Percentiles rank a stretch among this genome's conserved stretches.
phyloP scores from a whole-genome alignment of 345 rosid genomes.

The Lumnitzera littorea region DNA sequence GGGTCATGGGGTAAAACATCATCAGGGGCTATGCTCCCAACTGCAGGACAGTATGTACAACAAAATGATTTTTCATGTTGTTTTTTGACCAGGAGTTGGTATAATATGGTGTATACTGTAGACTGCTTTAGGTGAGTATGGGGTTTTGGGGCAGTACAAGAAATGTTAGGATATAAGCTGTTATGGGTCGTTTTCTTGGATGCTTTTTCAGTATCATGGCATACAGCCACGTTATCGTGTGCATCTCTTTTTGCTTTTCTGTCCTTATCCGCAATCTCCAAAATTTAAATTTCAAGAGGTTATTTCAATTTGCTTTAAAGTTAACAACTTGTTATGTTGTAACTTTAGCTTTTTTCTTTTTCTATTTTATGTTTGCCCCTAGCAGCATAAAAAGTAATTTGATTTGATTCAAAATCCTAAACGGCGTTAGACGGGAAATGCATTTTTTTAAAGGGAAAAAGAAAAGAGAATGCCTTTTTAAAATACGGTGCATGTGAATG shows the following conservation, averaged over 20 bases:
- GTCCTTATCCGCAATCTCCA: too few species aligned
- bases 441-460: too few species aligned
- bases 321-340: too few species aligned
- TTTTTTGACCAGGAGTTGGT: conserved; percentile 12
- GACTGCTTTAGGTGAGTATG: conserved; percentile 3
- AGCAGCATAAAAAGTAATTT: too few species aligned
- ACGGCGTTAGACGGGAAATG: too few species aligned
- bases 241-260: too few species aligned
- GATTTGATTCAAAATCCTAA: too few species aligned
- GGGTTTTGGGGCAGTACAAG: background rate
- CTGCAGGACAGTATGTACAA: background rate
- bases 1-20: background rate
- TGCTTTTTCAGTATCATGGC: conserved; percentile 12
- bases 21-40: conserved; percentile 9
- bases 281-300: too few species aligned
- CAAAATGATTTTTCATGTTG: background rate
- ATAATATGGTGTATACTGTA: background rate
- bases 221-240: background rate
- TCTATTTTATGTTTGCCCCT: too few species aligned
- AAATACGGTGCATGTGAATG: too few species aligned
- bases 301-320: too few species aligned
- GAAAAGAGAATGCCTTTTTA: too few species aligned
- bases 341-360: background rate
- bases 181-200: conserved; percentile 16
- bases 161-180: conserved; percentile 3